Conservation (phyloP, 2,329 filamentous ascomycete genomes). For the Eutypella sp. region DNA sequence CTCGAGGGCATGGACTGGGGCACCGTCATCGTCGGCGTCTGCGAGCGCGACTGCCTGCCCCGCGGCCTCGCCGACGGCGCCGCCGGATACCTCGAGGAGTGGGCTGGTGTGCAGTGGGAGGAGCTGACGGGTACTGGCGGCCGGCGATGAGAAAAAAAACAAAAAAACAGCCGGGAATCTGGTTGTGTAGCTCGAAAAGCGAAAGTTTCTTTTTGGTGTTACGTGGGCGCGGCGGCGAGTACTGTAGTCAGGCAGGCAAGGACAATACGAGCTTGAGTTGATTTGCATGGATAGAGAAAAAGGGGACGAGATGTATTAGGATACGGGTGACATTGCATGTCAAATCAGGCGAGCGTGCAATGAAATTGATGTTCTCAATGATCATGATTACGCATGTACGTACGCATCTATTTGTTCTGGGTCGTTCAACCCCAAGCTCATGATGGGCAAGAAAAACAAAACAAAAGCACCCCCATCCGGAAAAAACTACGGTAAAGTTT, state of each 20-base stretch:
- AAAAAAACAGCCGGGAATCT: too few species aligned
- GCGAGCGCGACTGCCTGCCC: slow-evolving; percentile 70
- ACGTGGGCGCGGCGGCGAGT: slow-evolving; percentile 1
- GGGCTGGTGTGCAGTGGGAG: slow-evolving; percentile 98
- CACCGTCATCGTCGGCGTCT: slow-evolving; percentile 82
- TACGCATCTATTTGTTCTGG: not conserved
- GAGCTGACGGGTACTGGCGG: slow-evolving; percentile 46
- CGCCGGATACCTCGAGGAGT: slow-evolving; percentile 84
- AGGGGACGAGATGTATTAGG: too few species aligned
- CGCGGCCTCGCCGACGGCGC: slow-evolving; percentile 53
- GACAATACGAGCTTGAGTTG: not conserved
- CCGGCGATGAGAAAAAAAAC: slow-evolving; percentile 5
- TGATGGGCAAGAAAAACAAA: not conserved
- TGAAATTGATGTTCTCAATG: too few species aligned
- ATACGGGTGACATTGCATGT: not conserved
- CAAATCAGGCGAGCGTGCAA: too few species aligned
- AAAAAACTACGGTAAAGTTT: not conserved
- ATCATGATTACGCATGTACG: not conserved
- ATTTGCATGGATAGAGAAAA: not conserved
- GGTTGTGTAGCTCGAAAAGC: too few species aligned
- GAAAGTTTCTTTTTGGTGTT: too few species aligned
- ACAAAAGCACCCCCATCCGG: too few species aligned
- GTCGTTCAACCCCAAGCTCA: not conserved
- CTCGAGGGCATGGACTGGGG: slow-evolving; percentile 97
- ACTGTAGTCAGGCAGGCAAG: not conserved